These are phyloP conservation scores for Theileria parva DNA, from an alignment of 169 alveolate genomes.

Conservation along the genomic window DNA sequence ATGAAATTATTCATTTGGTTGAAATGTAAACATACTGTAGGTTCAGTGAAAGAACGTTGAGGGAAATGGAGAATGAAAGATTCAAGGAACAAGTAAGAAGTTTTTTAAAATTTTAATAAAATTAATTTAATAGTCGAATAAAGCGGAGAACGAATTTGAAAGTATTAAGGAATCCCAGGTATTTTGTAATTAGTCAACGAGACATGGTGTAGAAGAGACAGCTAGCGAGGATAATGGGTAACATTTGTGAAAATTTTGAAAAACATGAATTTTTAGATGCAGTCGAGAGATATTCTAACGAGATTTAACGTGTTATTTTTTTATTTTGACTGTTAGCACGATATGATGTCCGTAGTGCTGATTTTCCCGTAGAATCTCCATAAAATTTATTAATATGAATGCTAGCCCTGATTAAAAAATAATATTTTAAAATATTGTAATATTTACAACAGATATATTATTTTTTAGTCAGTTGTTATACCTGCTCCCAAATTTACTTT, in stretches of 20 bases:
- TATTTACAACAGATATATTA: constrained; percentile 4
- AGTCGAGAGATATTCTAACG: constrained; percentile 13
- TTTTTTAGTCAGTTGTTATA: background rate
- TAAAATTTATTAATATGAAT: background rate
- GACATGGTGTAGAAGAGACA: constrained; percentile 28
- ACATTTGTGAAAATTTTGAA: background rate
- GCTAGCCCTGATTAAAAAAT: constrained; percentile 22
- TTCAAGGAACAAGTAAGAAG: constrained; percentile 41
- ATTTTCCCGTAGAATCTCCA: background rate
- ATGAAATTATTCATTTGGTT: background rate
- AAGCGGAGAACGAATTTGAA: background rate
- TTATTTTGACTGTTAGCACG: background rate
- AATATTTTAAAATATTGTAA: constrained; percentile 17
- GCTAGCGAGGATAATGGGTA: constrained; percentile 32
- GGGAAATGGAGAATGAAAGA: constrained; percentile 30
- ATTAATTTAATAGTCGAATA: background rate
- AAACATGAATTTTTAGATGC: constrained; percentile 14
- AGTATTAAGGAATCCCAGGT: constrained; percentile 5
- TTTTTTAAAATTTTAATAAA: background rate
- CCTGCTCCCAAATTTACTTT: background rate
- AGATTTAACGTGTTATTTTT: background rate
- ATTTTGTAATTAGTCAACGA: background rate
- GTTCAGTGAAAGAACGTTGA: constrained; percentile 28
- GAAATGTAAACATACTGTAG: constrained; percentile 2
- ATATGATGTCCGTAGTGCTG: constrained; percentile 11